These are phyloP conservation scores for Cercospora sp. DNA, from an alignment of 2,329 filamentous ascomycete species.

Conservation along the genomic window DNA sequence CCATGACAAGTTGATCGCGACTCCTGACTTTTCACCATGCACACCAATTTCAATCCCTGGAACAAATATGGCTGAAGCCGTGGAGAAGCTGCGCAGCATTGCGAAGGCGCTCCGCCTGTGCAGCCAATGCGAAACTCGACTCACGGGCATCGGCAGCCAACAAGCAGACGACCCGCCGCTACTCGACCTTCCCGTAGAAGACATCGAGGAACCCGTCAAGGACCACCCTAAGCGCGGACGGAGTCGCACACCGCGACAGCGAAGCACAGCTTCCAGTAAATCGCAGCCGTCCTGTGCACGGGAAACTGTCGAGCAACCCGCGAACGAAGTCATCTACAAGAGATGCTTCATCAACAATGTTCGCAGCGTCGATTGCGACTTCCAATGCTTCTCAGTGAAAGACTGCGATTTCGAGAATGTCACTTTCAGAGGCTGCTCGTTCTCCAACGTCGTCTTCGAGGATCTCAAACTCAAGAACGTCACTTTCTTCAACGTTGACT, in stretches of 20 bases:
- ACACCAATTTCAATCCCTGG: neutral
- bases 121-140: conserved; percentile 6
- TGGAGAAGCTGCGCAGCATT: conserved; percentile 7
- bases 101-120: conserved; percentile 3
- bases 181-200: conserved; percentile 6
- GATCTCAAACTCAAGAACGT: conserved; percentile 18
- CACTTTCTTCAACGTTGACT: conserved; percentile 13
- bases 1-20: neutral
- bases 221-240: neutral
- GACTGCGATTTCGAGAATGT: conserved; percentile 11
- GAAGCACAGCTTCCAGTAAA: neutral
- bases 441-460: conserved; percentile 15
- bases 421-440: conserved; percentile 11
- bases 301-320: neutral
- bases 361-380: conserved; percentile 9
- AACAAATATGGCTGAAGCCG: conserved; percentile 2
- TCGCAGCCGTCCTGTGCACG: neutral
- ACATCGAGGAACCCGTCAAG: neutral
- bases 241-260: neutral
- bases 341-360: conserved; percentile 14
- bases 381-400: conserved; percentile 13
- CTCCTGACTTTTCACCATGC: neutral
- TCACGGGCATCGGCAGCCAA: conserved; percentile 5
- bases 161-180: neutral
- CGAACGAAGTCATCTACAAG: conserved; percentile 13